phyloP scores from a whole-genome alignment of 768 basidiomycete species.

The Tulasnella sp. region DNA sequence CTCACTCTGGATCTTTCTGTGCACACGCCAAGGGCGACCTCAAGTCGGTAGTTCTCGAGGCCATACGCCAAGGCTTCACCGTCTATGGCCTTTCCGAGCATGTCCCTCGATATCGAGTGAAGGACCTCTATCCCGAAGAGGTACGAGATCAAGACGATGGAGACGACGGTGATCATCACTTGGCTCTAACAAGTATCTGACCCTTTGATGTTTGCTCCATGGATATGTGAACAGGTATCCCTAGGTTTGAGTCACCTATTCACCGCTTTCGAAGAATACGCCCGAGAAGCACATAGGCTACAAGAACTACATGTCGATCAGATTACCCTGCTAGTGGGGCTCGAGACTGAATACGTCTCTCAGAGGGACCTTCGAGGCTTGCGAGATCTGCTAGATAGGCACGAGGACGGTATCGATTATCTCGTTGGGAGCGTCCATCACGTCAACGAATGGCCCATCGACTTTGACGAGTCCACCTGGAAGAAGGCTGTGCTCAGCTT shows the following conservation, averaged over 20 bases:
- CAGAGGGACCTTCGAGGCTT: slow-evolving; percentile 49
- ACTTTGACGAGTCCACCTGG: slow-evolving; percentile 74
- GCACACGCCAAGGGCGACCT: slow-evolving; percentile 74
- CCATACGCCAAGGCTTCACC: slow-evolving; percentile 65
- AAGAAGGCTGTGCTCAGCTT: slow-evolving; percentile 43
- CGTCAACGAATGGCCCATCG: slow-evolving; percentile 77
- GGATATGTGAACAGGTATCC: background rate
- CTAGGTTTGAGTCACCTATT: slow-evolving; percentile 31
- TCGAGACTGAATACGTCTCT: slow-evolving; percentile 89
- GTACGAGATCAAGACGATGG: slow-evolving; percentile 30
- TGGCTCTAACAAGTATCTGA: background rate
- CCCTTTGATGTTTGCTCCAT: background rate
- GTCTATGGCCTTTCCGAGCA: slow-evolving; percentile 88
- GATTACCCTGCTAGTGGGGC: slow-evolving; percentile 72
- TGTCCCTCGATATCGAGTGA: slow-evolving; percentile 68
- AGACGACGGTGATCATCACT: slow-evolving; percentile 16
- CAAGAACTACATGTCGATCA: slow-evolving; percentile 46
- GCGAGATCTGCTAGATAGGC: slow-evolving; percentile 37
- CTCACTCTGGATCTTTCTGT: slow-evolving; percentile 91
- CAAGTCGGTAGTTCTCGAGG: slow-evolving; percentile 70
- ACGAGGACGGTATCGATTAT: slow-evolving; percentile 58
- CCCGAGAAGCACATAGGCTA: slow-evolving; percentile 69
- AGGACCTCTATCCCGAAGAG: slow-evolving; percentile 94
- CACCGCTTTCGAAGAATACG: slow-evolving; percentile 58
- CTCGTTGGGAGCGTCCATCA: slow-evolving; percentile 92